A percentile compares a stretch with the other conserved stretches of the same genome.
These are phyloP conservation scores for Babjeviella inositovora DNA, from an alignment of 805 yeast species.

Conservation along the genomic window DNA sequence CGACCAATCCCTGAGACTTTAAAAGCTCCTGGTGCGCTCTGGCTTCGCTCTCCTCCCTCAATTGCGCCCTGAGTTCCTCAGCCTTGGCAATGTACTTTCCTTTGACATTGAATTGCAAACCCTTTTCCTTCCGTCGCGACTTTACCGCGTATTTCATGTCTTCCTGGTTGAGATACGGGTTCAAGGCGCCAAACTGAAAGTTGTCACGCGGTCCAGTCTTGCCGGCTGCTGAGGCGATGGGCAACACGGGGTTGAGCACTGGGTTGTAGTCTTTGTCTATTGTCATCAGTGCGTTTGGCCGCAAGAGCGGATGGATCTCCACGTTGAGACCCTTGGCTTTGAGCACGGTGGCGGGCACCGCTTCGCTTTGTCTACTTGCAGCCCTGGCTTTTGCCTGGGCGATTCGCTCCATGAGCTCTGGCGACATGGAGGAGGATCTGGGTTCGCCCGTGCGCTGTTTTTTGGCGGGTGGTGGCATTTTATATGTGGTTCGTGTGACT, in stretches of 20 bases:
- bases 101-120: slow-evolving; percentile 33
- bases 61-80: slow-evolving; percentile 25
- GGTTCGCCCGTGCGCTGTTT: no score
- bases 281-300: slow-evolving; percentile 10
- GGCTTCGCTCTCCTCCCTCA: slow-evolving; percentile 13
- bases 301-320: slow-evolving; percentile 19
- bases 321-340: slow-evolving; percentile 16
- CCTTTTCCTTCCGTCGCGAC: slow-evolving; percentile 14
- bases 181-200: no score
- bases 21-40: slow-evolving; percentile 13
- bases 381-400: no score
- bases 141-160: slow-evolving; percentile 2
- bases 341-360: no score
- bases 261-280: slow-evolving; percentile 14
- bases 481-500: no score
- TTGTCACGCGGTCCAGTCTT: slow-evolving; percentile 16
- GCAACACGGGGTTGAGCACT: slow-evolving; percentile 11
- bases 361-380: no score
- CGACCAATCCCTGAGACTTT: slow-evolving; percentile 22
- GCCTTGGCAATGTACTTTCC: slow-evolving; percentile 53
- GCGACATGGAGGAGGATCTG: no score
- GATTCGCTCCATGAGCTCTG: no score
- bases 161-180: slow-evolving; percentile 18
- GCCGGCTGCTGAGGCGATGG: slow-evolving; percentile 9
- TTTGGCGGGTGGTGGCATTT: no score